These are phyloP conservation scores for Russula virescens DNA, from an alignment of 768 basidiomycete genomes.

Conservation along the genomic window DNA sequence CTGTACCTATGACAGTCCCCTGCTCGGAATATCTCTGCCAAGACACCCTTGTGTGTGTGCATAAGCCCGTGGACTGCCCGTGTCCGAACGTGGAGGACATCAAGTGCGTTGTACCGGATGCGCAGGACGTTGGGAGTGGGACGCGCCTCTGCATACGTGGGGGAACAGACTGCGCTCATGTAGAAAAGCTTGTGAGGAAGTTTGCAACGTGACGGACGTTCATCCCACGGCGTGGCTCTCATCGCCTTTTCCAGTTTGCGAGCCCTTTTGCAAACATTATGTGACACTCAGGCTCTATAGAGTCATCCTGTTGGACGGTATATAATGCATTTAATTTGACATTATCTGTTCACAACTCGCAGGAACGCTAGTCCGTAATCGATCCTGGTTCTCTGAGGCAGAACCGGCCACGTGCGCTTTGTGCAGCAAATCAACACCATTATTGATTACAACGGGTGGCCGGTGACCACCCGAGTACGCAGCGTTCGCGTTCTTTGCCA, in stretches of 20 bases:
- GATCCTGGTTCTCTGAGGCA: not conserved
- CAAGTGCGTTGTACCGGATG: conserved; percentile 69
- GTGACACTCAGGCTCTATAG: not conserved
- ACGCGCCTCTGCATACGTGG: conserved; percentile 72
- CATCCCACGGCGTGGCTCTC: not conserved
- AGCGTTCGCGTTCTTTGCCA: too few relatives aligned
- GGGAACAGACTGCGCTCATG: conserved; percentile 50
- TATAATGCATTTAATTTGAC: not conserved
- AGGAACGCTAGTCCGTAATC: not conserved
- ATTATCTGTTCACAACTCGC: not conserved
- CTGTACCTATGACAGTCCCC: conserved; percentile 42
- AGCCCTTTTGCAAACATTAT: not conserved
- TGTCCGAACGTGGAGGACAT: conserved; percentile 73
- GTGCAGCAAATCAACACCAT: too few relatives aligned
- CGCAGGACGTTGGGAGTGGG: conserved; percentile 43
- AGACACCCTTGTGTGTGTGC: conserved; percentile 63
- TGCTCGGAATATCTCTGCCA: conserved; percentile 77
- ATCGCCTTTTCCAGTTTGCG: not conserved
- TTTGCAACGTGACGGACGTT: conserved; percentile 31
- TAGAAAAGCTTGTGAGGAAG: conserved; percentile 48
- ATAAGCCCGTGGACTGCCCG: conserved; percentile 59
- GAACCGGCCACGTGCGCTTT: not conserved
- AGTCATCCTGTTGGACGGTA: not conserved
- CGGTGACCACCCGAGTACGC: too few relatives aligned
- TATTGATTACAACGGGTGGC: too few relatives aligned